Base-by-base conservation (phyloP, 164 flowering plant species). In the Aristolochia californica region DNA sequence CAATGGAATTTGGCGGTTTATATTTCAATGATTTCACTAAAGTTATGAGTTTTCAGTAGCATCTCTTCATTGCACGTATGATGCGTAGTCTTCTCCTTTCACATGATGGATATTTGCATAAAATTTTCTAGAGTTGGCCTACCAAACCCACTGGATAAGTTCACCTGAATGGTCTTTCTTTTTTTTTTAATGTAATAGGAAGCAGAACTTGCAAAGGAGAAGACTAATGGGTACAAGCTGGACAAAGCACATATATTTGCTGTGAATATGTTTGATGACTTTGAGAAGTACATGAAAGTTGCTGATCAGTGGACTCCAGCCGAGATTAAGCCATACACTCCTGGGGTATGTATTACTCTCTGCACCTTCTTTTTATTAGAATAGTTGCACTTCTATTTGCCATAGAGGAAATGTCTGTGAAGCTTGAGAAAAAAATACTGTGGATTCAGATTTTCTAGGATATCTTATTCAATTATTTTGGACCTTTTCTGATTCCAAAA, bases 231-330 rank as follows among this genome's bases (percentile, higher is more conserved):
- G 14, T 90, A 87, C 74, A 90, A 81, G 75, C 61, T 94, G 70
- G 99, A 90, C 66, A 79, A 71, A 52, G 55, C 97, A 7, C 99
- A 94, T 71, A 78, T 87, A 55, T 90, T 90, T 81, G 74, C 74
- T 45, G 96, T 94, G 43, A 87, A 76, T 68, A 75, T 83, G 81
- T 87, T 90, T 52, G 88, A 90, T 58, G 97, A 94, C 58, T 74
- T 94, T 64, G 95, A 90, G 43, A 85, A 62, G 74, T 89, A 79
- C 70, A 81, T 83, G 88, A 83, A 77, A 75, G 96, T 94, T 60
- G 88, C 90, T n/a, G 87, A 94, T 69, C 76, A 87, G 67, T 94
- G 99, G 99, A 91, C 91, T 12, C 88, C 96, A 62, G 95, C 99
- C 26, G 93, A 94, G 62, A 72, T 70, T 5, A 81, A 78, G 62